Evolutionary conservation across 2,329 filamentous ascomycete genomes (phyloP).

Genomic region (Pseudogymnoascus sp.): DNA sequence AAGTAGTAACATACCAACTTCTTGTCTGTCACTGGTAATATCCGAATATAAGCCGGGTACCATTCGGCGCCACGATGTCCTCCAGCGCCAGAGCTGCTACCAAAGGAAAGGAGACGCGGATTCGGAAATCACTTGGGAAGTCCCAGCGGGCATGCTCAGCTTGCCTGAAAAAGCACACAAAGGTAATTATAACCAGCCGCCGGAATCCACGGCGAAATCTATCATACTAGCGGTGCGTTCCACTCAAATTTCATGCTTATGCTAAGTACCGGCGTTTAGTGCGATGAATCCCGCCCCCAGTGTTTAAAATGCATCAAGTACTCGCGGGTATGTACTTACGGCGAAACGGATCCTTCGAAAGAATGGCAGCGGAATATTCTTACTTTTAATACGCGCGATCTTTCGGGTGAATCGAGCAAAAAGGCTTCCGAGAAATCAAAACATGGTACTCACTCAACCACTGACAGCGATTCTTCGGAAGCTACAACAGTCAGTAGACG

Average conservation of each 20-base stretch:
- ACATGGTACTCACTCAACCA: not conserved
- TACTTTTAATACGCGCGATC: not conserved
- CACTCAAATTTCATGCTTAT: not conserved
- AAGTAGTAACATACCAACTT: not conserved
- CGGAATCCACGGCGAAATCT: not conserved
- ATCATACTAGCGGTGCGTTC: not conserved
- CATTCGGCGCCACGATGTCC: not conserved
- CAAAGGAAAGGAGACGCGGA: not conserved
- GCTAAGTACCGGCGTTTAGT: not conserved
- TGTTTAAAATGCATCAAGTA: constrained; percentile 8
- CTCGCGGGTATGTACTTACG: not conserved
- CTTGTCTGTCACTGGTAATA: not conserved
- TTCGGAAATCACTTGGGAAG: not conserved
- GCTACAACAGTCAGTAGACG: not conserved
- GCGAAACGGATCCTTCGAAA: not conserved
- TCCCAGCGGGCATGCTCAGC: not conserved
- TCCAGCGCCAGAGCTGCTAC: not conserved
- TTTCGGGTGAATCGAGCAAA: not conserved
- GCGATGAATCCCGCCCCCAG: not conserved
- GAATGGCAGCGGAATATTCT: constrained; percentile 7
- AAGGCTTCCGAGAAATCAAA: not conserved
- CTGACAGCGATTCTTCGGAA: not conserved
- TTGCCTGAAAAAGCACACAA: not conserved
- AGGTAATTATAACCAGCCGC: not conserved
- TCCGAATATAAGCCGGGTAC: not conserved